phyloP scores from a whole-genome alignment of 352 stramenopile genomes.

The Thraustochytrium striatum region DNA sequence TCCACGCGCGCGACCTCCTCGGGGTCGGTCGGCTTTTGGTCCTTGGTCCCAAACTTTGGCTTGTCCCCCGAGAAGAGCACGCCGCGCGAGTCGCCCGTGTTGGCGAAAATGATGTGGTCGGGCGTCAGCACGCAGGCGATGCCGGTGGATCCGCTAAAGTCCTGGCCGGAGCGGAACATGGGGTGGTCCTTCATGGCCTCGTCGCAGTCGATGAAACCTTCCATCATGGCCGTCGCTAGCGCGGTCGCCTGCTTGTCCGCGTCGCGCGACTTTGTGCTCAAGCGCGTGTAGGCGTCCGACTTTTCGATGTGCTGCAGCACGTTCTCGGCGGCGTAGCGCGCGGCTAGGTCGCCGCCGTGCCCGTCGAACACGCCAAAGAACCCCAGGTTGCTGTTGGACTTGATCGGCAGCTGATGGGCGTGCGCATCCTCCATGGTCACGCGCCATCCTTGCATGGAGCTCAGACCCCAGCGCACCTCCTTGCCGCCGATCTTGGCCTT shows the following conservation, averaged over 20 bases:
- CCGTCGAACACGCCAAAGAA: conserved; percentile 61
- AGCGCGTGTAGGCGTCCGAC: conserved; percentile 39
- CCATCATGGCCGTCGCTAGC: conserved; percentile 49
- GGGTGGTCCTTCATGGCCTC: conserved; percentile 46
- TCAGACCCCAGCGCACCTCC: conserved; percentile 39
- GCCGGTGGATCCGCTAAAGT: conserved; percentile 67
- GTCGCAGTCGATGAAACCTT: conserved; percentile 55
- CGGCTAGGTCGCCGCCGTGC: conserved; percentile 54
- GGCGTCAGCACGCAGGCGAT: conserved; percentile 67
- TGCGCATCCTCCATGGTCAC: conserved; percentile 62
- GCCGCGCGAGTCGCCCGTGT: conserved; percentile 73
- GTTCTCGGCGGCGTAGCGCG: conserved; percentile 51
- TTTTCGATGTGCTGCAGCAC: conserved; percentile 54
- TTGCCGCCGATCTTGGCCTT: conserved; percentile 14
- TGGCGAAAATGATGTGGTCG: conserved; percentile 68
- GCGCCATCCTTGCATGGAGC: conserved; percentile 56
- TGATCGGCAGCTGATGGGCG: conserved; percentile 41
- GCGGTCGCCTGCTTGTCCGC: background rate
- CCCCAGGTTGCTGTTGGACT: conserved; percentile 36
- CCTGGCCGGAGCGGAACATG: conserved; percentile 23
- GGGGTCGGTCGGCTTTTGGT: conserved; percentile 72
- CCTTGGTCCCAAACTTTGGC: conserved; percentile 60
- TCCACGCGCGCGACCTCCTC: conserved; percentile 63
- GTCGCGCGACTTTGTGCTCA: conserved; percentile 14
- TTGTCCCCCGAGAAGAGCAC: conserved; percentile 63